These are phyloP conservation scores for Pythium monospermum DNA, from an alignment of 352 stramenopile genomes.

Conservation along the genomic window DNA sequence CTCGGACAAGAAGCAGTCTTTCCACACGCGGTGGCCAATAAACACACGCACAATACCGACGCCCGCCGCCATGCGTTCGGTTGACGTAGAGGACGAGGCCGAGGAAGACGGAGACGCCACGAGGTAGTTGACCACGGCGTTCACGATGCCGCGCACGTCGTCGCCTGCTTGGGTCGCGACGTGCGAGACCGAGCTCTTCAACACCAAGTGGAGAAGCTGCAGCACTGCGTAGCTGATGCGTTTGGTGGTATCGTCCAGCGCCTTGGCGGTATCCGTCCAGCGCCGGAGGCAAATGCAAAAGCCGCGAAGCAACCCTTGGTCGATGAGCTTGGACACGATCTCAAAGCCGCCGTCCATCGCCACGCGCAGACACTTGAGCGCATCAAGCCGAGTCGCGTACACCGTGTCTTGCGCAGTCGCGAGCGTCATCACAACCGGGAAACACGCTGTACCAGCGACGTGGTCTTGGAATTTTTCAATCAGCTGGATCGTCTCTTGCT, in stretches of 20 bases:
- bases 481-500: conserved; percentile 37
- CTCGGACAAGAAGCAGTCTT: conserved; percentile 64
- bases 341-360: conserved; percentile 54
- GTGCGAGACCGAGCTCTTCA: conserved; percentile 53
- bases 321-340: conserved; percentile 51
- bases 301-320: conserved; percentile 63
- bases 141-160: conserved; percentile 59
- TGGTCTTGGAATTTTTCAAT: conserved; percentile 57
- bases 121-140: conserved; percentile 67
- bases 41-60: conserved; percentile 78
- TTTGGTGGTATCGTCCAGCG: conserved; percentile 19
- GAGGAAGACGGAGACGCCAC: too few species aligned
- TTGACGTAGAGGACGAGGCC: conserved; percentile 44
- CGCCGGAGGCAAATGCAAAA: conserved; percentile 58
- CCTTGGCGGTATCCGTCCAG: conserved; percentile 31
- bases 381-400: conserved; percentile 40
- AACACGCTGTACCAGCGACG: conserved; percentile 53
- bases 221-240: conserved; percentile 39
- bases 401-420: conserved; percentile 38
- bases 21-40: conserved; percentile 55
- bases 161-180: conserved; percentile 47
- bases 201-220: conserved; percentile 59
- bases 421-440: conserved; percentile 57
- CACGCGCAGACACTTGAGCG: conserved; percentile 69
- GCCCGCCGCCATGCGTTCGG: conserved; percentile 41